Base-by-base conservation (phyloP, 371 early-diverging fungal species). In the Mortierella polycephala region DNA sequence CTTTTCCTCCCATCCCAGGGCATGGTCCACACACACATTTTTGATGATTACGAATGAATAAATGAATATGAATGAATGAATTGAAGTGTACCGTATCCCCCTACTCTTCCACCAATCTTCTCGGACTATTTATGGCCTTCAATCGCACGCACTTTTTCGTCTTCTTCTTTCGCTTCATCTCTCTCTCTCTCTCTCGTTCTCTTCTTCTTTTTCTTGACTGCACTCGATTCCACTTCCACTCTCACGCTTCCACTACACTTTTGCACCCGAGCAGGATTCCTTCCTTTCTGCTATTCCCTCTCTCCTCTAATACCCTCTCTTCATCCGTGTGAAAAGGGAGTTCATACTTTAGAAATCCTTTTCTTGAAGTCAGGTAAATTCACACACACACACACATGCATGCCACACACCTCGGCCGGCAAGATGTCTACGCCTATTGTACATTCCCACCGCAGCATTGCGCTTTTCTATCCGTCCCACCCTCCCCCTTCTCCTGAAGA, bases 331-430 rank as follows among this genome's bases (percentile, higher is more conserved):
- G 51, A 39, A 60, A 50, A 40, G 49, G 11, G 10, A n/a, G 16
- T 46, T 18, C 39, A 18, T n/a, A 37, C 40, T 60, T 44, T 20
- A 44, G 59, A 45, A 13, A 57, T 30, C 30, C 47, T 30, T 7
- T 23, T 18, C 49, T 60, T 60, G 61, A 60, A 60, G 61, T 49
- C 39, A 60, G 61, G 61, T 60, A 60, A 60, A 18, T 14, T 18
- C 51, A 18, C 20, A 18, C 10, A 50, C 8, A n/a, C 50, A 50
- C 20, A 16, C 7, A 4, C 51, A 51, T 18, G 20, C 51, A 9
- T 20, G 20, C 13, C 9, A 5, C 45, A 39, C 20, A 13, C 20
- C 4, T 11, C 13, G 18, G 18, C 20, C 7, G 23, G 7, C 23
- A 41, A 16, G 13, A 37, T 16, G 13, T 11, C 41, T 21, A 20